Conservation (phyloP, 2,329 filamentous ascomycete genomes). For the Stemphylium lycopersici region DNA sequence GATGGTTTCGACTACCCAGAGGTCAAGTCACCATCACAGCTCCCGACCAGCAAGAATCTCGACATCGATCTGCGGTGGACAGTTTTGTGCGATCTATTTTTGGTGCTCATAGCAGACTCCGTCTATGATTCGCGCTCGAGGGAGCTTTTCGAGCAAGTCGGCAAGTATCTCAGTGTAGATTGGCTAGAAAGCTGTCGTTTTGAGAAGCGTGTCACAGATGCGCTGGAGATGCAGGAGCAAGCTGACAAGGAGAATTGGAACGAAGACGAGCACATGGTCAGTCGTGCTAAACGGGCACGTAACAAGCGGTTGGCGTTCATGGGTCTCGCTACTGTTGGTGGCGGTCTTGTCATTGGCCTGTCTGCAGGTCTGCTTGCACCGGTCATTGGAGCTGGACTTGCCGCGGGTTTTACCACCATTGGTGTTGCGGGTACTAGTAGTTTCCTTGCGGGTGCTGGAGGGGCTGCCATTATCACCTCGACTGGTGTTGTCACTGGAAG, state of each 20-base stretch:
- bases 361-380: slow-evolving; percentile 91
- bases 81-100: slow-evolving; percentile 91
- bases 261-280: slow-evolving; percentile 91
- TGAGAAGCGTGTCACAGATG: slow-evolving; percentile 95
- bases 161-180: slow-evolving; percentile 76
- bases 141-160: slow-evolving; percentile 81
- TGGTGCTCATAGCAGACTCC: slow-evolving; percentile 95
- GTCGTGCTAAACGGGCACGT: slow-evolving; percentile 77
- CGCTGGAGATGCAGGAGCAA: slow-evolving; percentile 95
- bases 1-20: slow-evolving; percentile 78
- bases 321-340: slow-evolving; percentile 94
- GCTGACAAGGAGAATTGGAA: slow-evolving; percentile 98
- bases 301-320: slow-evolving; percentile 91
- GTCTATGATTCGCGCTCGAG: slow-evolving; percentile 90
- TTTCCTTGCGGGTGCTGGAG: slow-evolving; percentile 90
- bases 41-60: slow-evolving; percentile 81
- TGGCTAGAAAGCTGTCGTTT: slow-evolving; percentile 96
- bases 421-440: slow-evolving; percentile 86
- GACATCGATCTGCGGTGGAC: slow-evolving; percentile 98
- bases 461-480: slow-evolving; percentile 92
- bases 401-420: slow-evolving; percentile 93
- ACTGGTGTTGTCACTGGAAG: slow-evolving; percentile 84
- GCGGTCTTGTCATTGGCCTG: slow-evolving; percentile 91
- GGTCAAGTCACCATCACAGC: slow-evolving; percentile 80
- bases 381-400: slow-evolving; percentile 90